Evolutionary conservation across 2,329 filamentous ascomycete species (phyloP), one percentile per base, ranked within the genome.

Genomic region (Trichoderma harzianum): DNA sequence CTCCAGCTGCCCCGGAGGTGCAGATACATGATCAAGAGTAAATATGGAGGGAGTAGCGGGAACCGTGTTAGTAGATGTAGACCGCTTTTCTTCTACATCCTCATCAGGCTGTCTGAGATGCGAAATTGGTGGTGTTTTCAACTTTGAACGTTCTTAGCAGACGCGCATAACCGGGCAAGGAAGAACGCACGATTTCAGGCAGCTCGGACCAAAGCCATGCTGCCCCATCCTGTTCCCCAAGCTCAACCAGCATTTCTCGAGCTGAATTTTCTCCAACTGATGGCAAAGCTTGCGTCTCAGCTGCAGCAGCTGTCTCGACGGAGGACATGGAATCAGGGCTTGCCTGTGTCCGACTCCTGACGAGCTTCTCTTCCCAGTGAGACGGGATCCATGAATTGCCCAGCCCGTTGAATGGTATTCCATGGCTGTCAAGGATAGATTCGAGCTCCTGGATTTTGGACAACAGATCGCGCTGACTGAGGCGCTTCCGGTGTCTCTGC

Each of bases 401-500:
- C 28, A 69, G 30, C 7, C 28, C 57, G n/a, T 69, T 21, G 18
- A 69, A 69, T 14, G 67, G 57, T 7, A 69, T 69, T 3, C 57
- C 47, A 69, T 69, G 57, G n/a, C 39, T 69, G 16, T 62, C 39
- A 7, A 69, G 67, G n/a, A 69, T 24, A 12, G 55, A 34, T 53
- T 69, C 57, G 3, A 69, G 55, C 10, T 69, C 66, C 26, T 51
- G 66, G 18, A 69, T 51, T 7, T 60, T 69, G 21, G 66, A 32
- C n/a, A 69, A 7, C 7, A 69, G 28, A 7, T 69, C 55, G 11
- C 36, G 34, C 21, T 61, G 66, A 4, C 14, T 61, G 10, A 61
- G 18, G 18, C 36, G 66, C 21, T 34, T 69, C 7, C 66, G 66
- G 39, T 69, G 28, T 36, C 66, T 69, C 36, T 69, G 66, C 3